Evolutionary conservation across 1,284 basidiomycete genomes (phyloP).

Genomic region (Marasmius sp.): DNA sequence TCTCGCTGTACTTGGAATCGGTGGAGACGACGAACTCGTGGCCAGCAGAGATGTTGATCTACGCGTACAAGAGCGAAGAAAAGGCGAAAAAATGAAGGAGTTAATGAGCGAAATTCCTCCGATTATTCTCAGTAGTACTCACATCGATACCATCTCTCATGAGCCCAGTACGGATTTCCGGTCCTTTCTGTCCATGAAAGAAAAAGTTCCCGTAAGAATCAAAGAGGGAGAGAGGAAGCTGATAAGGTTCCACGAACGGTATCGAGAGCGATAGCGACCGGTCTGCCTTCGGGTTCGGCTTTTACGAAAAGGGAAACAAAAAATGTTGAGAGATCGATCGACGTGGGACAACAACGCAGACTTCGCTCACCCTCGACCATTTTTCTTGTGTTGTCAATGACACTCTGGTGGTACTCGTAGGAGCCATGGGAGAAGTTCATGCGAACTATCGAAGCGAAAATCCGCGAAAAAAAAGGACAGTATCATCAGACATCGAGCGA

Average conservation of each 20-base stretch:
- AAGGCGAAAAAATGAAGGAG: slow-evolving; percentile 5
- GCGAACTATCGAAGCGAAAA: slow-evolving; percentile 61
- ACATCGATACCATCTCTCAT: slow-evolving; percentile 89
- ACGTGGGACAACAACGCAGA: not conserved
- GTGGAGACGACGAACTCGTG: slow-evolving; percentile 95
- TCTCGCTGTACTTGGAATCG: slow-evolving; percentile 80
- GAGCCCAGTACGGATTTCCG: slow-evolving; percentile 97
- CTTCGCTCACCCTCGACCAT: slow-evolving; percentile 69
- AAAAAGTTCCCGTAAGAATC: not conserved
- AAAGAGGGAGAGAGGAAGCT: slow-evolving; percentile 13
- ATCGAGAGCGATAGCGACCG: slow-evolving; percentile 97
- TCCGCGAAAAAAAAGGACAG: not conserved
- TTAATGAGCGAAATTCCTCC: slow-evolving; percentile 4
- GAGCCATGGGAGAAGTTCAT: slow-evolving; percentile 99
- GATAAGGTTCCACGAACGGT: slow-evolving; percentile 58
- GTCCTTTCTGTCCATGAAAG: slow-evolving; percentile 78
- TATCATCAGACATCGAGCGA: slow-evolving; percentile 1
- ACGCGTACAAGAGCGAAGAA: slow-evolving; percentile 8
- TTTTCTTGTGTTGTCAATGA: slow-evolving; percentile 93
- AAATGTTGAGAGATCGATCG: slow-evolving; percentile 3
- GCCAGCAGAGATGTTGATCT: slow-evolving; percentile 85
- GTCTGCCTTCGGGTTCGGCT: slow-evolving; percentile 76
- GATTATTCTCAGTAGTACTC: slow-evolving; percentile 31
- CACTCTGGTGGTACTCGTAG: slow-evolving; percentile 96
- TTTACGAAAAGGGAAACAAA: slow-evolving; percentile 8